A percentile compares a stretch with the other conserved stretches of the same genome.
These are phyloP conservation scores for Saccharomycopsis sp. DNA, from an alignment of 805 yeast species.

Conservation along the genomic window DNA sequence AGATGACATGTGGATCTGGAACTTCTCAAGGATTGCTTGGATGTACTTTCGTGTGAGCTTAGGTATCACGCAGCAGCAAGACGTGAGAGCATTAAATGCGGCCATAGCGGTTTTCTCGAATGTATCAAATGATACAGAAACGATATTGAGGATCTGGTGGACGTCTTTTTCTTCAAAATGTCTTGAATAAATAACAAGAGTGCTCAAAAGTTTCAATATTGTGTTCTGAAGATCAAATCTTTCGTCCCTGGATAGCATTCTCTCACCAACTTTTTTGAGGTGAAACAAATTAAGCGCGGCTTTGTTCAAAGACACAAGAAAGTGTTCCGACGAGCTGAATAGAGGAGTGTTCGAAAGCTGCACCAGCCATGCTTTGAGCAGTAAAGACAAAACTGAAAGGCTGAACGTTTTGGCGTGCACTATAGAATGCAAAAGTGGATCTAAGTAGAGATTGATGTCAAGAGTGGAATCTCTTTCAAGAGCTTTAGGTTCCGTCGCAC, in stretches of 20 bases:
- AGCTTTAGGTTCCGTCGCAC: too few relatives aligned
- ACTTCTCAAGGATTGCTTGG: constrained; percentile 58
- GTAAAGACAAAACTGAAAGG: background rate
- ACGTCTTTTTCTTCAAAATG: constrained; percentile 9
- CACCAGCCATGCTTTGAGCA: background rate
- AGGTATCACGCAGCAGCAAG: constrained; percentile 80
- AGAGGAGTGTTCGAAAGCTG: constrained; percentile 20
- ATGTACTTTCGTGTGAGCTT: constrained; percentile 61
- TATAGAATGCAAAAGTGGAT: background rate
- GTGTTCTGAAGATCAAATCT: constrained; percentile 13
- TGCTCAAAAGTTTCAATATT: constrained; percentile 6
- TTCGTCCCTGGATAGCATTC: constrained; percentile 4
- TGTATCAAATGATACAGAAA: constrained; percentile 10
- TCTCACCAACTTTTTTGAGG: background rate
- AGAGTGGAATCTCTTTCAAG: background rate
- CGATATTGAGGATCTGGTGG: constrained; percentile 10
- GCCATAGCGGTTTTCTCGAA: constrained; percentile 67
- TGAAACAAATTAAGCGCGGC: background rate
- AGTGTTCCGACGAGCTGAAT: constrained; percentile 6
- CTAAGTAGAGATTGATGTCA: background rate
- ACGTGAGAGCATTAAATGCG: constrained; percentile 64
- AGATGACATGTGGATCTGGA: constrained; percentile 70
- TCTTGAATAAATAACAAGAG: constrained; percentile 14
- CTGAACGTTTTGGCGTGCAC: background rate
- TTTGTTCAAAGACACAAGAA: constrained; percentile 5